Conservation (phyloP, 345 rosid species). For the Noccaea bulbosa region DNA sequence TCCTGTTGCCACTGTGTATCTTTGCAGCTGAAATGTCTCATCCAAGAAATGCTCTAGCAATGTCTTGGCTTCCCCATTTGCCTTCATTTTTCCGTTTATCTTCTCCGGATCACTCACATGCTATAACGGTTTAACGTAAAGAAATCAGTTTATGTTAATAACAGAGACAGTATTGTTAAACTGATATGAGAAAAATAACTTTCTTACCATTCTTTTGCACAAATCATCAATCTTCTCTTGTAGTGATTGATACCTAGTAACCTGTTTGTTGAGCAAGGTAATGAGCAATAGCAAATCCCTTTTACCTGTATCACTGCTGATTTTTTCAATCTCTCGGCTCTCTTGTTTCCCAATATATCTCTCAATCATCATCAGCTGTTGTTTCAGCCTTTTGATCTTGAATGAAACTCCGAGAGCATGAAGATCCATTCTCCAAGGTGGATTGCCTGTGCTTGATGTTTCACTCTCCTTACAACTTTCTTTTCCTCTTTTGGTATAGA, state of each 20-base stretch:
- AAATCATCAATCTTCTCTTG: slow-evolving; percentile 86
- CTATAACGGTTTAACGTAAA: slow-evolving; percentile 44
- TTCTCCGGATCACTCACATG: slow-evolving; percentile 53
- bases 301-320: slow-evolving; percentile 43
- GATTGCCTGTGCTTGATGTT: slow-evolving; percentile 41
- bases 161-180: slow-evolving; percentile 14
- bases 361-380: slow-evolving; percentile 85
- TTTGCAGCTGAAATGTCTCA: slow-evolving; percentile 87
- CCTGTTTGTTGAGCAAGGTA: slow-evolving; percentile 77
- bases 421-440: slow-evolving; percentile 81
- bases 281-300: slow-evolving; percentile 54
- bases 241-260: slow-evolving; percentile 80
- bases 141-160: slow-evolving; percentile 23
- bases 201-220: slow-evolving; percentile 83
- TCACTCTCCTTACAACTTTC: slow-evolving; percentile 41
- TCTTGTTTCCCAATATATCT: slow-evolving; percentile 73
- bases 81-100: slow-evolving; percentile 39
- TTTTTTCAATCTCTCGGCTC: slow-evolving; percentile 47
- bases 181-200: not conserved
- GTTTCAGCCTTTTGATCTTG: slow-evolving; percentile 93
- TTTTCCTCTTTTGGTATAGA: slow-evolving; percentile 20
- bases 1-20: slow-evolving; percentile 83
- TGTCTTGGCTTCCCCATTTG: slow-evolving; percentile 52
- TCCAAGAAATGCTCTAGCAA: slow-evolving; percentile 73
- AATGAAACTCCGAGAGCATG: slow-evolving; percentile 92